Percentiles rank a stretch among this genome's conserved stretches.
Conservation (phyloP, 2,329 filamentous ascomycete species). For the Penicillium concentricum region DNA sequence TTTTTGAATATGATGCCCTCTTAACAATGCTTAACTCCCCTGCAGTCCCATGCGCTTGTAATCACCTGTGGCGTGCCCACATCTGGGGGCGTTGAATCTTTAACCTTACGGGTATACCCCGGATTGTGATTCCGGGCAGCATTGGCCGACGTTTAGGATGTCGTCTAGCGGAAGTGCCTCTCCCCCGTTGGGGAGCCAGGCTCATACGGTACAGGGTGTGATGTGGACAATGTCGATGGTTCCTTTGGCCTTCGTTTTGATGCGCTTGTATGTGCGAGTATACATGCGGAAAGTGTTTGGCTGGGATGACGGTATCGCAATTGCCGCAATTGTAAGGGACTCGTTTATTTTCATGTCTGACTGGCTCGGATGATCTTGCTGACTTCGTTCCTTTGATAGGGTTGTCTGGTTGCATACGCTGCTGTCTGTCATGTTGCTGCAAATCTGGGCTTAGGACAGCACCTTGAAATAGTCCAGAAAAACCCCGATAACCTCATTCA, state of each 20-base stretch:
- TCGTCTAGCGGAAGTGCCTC: not conserved
- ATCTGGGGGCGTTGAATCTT: not conserved
- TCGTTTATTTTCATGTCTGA: not conserved
- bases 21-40: not conserved
- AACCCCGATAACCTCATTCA: constrained; percentile 15
- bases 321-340: constrained; percentile 13
- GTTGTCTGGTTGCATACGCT: constrained; percentile 14
- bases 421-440: constrained; percentile 19
- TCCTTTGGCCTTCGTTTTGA: constrained; percentile 12
- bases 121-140: not conserved
- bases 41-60: not conserved
- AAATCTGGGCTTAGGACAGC: constrained; percentile 13
- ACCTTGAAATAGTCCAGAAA: constrained; percentile 9
- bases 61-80: not conserved
- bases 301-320: constrained; percentile 20
- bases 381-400: not conserved
- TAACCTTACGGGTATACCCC: not conserved
- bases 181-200: constrained; percentile 6
- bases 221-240: constrained; percentile 19
- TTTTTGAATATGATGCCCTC: not conserved
- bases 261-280: constrained; percentile 18
- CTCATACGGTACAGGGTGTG: constrained; percentile 13
- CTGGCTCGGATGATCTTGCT: not conserved
- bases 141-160: not conserved
- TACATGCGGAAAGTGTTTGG: constrained; percentile 17